Conservation (phyloP, 2,329 filamentous ascomycete species). For the Fusarium caatingaense region DNA sequence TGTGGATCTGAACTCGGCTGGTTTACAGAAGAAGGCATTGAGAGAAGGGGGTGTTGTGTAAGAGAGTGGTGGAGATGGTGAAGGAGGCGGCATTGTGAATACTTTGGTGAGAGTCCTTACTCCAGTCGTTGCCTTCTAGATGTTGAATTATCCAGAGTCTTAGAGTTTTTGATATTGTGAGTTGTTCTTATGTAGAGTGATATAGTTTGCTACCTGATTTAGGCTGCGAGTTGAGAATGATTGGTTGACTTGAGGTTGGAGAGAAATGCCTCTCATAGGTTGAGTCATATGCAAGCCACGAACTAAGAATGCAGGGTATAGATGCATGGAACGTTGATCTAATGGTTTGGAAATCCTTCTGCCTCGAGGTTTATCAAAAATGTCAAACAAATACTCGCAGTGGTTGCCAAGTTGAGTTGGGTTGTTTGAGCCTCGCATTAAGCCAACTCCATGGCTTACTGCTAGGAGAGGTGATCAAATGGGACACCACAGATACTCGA, state of each 20-base stretch:
- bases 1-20: slow-evolving; percentile 30
- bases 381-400: neutral
- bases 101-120: neutral
- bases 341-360: neutral
- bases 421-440: no score
- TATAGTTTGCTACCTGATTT: slow-evolving; percentile 30
- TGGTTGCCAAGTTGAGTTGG: neutral
- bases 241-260: slow-evolving; percentile 10
- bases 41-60: slow-evolving; percentile 37
- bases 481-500: no score
- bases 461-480: no score
- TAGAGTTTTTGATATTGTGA: neutral
- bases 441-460: neutral
- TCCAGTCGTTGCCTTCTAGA: neutral
- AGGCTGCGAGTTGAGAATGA: slow-evolving; percentile 31
- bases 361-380: neutral
- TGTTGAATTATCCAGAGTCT: neutral
- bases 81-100: slow-evolving; percentile 5
- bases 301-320: neutral
- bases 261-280: slow-evolving; percentile 13
- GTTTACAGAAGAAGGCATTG: slow-evolving; percentile 18
- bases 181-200: neutral
- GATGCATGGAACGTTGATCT: neutral
- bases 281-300: neutral
- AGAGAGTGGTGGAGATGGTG: slow-evolving; percentile 23